Conservation (phyloP, 495 filamentous ascomycete genomes). For the Penicillium psychrofluorescens region DNA sequence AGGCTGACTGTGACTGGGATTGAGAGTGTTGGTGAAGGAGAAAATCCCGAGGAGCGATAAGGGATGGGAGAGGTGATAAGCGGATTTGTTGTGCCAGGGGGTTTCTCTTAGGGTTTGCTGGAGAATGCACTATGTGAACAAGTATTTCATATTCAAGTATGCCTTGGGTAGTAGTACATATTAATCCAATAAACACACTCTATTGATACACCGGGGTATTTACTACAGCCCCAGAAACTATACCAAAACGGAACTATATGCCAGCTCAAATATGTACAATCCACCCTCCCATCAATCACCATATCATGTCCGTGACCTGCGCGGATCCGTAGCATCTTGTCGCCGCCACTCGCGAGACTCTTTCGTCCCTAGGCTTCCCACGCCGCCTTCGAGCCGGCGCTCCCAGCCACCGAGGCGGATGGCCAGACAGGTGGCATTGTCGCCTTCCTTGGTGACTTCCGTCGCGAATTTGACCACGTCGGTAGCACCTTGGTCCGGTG, state of each 20-base stretch:
- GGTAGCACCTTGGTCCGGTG: conserved; percentile 75
- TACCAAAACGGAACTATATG: conserved; percentile 2
- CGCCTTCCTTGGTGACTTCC: conserved; percentile 72
- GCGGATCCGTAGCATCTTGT: conserved; percentile 77
- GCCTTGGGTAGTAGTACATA: too few species aligned
- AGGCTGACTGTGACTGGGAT: not conserved
- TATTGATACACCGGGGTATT: too few species aligned
- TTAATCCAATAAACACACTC: too few species aligned
- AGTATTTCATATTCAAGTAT: too few species aligned
- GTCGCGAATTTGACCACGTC: conserved; percentile 80
- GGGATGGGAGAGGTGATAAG: not conserved
- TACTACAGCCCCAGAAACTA: not conserved
- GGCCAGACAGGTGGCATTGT: conserved; percentile 94
- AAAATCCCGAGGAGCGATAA: conserved; percentile 7
- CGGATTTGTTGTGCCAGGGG: too few species aligned
- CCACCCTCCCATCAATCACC: conserved; percentile 2
- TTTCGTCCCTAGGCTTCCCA: conserved; percentile 83
- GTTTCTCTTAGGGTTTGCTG: too few species aligned
- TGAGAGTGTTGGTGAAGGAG: not conserved
- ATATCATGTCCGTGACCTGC: conserved; percentile 53
- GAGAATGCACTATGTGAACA: too few species aligned
- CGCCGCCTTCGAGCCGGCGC: conserved; percentile 76
- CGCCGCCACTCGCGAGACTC: conserved; percentile 81
- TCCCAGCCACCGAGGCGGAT: conserved; percentile 93
- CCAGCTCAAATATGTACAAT: conserved; percentile 8